Percentiles rank a stretch among this genome's conserved stretches.
phyloP scores from a whole-genome alignment of 164 flowering plant species.

The Annona cherimola region DNA sequence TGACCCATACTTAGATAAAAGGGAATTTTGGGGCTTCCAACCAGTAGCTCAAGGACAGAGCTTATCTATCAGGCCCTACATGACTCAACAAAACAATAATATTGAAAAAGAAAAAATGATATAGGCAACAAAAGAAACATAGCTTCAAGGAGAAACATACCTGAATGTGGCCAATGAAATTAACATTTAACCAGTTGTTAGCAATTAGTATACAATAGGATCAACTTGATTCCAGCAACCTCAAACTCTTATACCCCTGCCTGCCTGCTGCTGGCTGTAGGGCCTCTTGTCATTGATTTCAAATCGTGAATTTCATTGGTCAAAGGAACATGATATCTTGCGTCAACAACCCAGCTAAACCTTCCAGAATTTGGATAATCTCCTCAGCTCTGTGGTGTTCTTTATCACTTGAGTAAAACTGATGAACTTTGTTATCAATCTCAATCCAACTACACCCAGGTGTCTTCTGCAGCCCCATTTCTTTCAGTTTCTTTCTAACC shows the following conservation, averaged over 20 bases:
- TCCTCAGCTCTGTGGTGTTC: constrained; percentile 44
- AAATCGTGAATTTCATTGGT: neutral
- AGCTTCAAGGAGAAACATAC: neutral
- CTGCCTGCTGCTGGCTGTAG: neutral
- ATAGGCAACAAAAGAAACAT: no score
- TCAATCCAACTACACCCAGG: constrained; percentile 89
- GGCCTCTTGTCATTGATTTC: neutral
- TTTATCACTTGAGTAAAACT: constrained; percentile 51
- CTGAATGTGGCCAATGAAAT: neutral
- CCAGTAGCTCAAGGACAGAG: no score
- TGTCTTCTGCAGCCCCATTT: constrained; percentile 39
- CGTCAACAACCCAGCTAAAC: constrained; percentile 9
- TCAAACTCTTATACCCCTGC: neutral
- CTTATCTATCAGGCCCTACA: no score
- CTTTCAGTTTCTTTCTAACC: constrained; percentile 43
- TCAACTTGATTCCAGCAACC: neutral
- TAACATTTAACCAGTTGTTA: neutral
- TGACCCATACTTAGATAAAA: no score
- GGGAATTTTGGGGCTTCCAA: no score
- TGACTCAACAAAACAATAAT: no score
- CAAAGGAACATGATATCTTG: neutral
- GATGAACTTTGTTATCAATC: constrained; percentile 51
- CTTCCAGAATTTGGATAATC: constrained; percentile 33
- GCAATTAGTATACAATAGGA: neutral
- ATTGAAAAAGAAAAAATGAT: no score